phyloP scores from a whole-genome alignment of 106 monocot species.

The Acanthochlamys bracteata region DNA sequence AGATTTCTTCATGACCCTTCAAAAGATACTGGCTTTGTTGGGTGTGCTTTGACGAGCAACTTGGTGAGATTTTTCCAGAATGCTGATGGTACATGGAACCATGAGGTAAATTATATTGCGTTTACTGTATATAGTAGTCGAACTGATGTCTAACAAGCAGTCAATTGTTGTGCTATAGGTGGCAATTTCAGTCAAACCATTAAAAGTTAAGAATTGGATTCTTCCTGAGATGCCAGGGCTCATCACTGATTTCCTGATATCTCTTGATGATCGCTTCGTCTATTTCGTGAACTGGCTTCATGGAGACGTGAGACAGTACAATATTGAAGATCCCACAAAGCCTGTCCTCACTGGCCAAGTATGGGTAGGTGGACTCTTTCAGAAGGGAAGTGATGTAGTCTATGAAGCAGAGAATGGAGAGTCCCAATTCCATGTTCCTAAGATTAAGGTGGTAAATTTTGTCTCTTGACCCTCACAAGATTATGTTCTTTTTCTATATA shows the following conservation, averaged over 20 bases:
- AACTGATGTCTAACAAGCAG: not conserved
- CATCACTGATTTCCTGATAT: conserved; percentile 93
- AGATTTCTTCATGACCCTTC: conserved; percentile 94
- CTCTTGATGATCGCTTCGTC: conserved; percentile 80
- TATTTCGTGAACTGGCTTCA: conserved; percentile 98
- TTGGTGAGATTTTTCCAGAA: conserved; percentile 94
- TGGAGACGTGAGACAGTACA: conserved; percentile 91
- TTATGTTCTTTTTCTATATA: too few relatives aligned
- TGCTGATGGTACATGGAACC: conserved; percentile 67
- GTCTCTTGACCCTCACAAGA: not conserved
- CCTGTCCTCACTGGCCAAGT: conserved; percentile 84
- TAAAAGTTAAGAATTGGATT: conserved; percentile 95
- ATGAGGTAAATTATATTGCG: conserved; percentile 39
- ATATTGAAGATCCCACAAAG: conserved; percentile 72
- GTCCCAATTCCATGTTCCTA: conserved; percentile 64
- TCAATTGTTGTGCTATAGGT: conserved; percentile 28
- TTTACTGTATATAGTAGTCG: not conserved
- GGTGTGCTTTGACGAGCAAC: conserved; percentile 78
- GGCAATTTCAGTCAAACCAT: conserved; percentile 49
- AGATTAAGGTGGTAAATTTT: conserved; percentile 38
- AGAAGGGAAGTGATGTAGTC: conserved; percentile 60
- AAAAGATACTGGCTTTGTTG: conserved; percentile 82
- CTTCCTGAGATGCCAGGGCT: conserved; percentile 96
- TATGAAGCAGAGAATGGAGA: conserved; percentile 64
- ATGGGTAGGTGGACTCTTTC: conserved; percentile 88